Evolutionary conservation across 2,329 filamentous ascomycete species (phyloP), one percentile per base, ranked within the genome.

Genomic region (Beauveria sp.): DNA sequence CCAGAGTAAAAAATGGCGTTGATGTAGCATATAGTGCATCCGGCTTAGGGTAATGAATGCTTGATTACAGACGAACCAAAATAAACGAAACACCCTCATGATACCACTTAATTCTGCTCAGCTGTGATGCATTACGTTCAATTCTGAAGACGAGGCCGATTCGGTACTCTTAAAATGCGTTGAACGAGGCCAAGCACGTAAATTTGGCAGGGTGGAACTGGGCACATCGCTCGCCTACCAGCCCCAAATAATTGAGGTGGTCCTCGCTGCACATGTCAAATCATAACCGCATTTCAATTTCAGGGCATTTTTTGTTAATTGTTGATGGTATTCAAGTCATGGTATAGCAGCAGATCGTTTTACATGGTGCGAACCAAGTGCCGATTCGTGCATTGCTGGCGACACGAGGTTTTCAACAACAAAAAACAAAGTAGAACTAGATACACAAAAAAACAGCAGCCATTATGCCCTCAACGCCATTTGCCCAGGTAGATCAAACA

Each of bases 21-120:
- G 74, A 71, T 76, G 74, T 76, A 75, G 73, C 74, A 74, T 71
- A 74, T 68, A 74, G 71, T 71, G 72, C 72, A 74, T 73, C 72
- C 66, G 70, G 71, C 68, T 73, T 75, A 70, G 72, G 70, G 71
- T 70, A 70, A 75, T 74, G 72, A 73, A 30, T 70, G 70, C 70
- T 71, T 72, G 72, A 50, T 68, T 72, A 68, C 69, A 71, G 66
- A 63, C 20, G 61, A 58, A 53, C 28, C 38, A 59, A 52, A 59
- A 43, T 24, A 24, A 24, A 24, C 22, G 3, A 34, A 43, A 62
- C 18, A 16, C 12, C 22, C 16, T 58, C 12, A 38, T 53, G 42
- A 60, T 50, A 70, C 64, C 66, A 67, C 64, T 66, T 67, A 45
- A 28, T 53, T 14, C n/a, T 22, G 46, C 45, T 45, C 43, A 16